phyloP scores from a whole-genome alignment of 1,139 yeast genomes.

The Chernovozyma sophiae-reginae region DNA sequence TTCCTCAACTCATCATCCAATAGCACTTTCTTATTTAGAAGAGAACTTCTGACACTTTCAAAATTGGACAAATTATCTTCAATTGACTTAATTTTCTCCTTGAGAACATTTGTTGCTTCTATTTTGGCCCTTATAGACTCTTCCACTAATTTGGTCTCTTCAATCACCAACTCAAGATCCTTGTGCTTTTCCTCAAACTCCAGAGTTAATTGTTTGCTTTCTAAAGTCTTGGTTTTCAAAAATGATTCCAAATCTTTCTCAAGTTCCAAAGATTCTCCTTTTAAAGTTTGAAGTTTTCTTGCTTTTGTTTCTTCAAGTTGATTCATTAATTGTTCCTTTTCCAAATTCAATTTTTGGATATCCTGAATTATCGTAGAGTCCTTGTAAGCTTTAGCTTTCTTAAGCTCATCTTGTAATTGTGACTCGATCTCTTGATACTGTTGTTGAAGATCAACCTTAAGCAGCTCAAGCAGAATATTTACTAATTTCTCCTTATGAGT shows the following conservation, averaged over 20 bases:
- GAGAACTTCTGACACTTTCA: neutral
- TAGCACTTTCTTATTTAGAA: neutral
- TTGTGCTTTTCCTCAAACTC: conserved; percentile 13
- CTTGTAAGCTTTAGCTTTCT: conserved; percentile 21
- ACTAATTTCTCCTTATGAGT: conserved; percentile 24
- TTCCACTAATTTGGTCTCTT: neutral
- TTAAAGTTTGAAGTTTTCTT: conserved; percentile 12
- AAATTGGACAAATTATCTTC: neutral
- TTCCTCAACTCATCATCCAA: neutral
- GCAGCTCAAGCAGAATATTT: conserved; percentile 21
- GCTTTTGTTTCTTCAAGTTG: conserved; percentile 12
- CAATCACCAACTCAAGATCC: neutral
- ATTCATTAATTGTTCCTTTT: conserved; percentile 9
- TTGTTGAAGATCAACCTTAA: conserved; percentile 19
- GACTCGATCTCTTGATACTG: conserved; percentile 30
- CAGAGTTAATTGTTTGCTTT: conserved; percentile 14
- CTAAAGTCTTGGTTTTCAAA: conserved; percentile 13
- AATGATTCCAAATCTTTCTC: conserved; percentile 16
- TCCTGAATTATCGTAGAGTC: conserved; percentile 19
- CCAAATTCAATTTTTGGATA: conserved; percentile 14
- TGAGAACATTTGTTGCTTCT: neutral
- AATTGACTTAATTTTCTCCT: neutral
- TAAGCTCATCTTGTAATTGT: conserved; percentile 29
- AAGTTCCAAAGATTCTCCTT: conserved; percentile 15
- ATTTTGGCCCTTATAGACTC: neutral